A percentile compares a stretch with the other conserved stretches of the same genome.
Conservation (phyloP, 1,284 basidiomycete species). For the Hypsizygus ulmarius region DNA sequence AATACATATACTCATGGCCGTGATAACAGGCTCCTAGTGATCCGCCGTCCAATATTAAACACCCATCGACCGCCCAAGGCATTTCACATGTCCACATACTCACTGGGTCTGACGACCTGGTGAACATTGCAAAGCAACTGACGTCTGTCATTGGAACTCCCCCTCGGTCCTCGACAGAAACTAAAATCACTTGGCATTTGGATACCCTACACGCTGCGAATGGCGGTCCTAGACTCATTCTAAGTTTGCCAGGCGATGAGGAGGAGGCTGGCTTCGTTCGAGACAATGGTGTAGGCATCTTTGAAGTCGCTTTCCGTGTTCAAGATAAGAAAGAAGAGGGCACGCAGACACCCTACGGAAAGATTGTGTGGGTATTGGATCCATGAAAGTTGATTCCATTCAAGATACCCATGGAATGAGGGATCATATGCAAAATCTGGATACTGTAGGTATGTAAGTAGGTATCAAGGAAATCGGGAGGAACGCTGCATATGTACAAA, state of each 20-base stretch:
- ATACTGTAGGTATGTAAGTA: too few relatives aligned
- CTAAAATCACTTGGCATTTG: conserved; percentile 35
- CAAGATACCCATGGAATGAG: too few relatives aligned
- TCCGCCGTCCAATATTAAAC: conserved; percentile 41
- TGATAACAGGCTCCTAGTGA: conserved; percentile 44
- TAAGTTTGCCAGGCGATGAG: conserved; percentile 33
- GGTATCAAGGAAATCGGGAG: too few relatives aligned
- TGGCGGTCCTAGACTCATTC: conserved; percentile 30
- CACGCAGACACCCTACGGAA: conserved; percentile 43
- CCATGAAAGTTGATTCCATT: too few relatives aligned
- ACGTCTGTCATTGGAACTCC: conserved; percentile 45
- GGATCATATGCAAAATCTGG: too few relatives aligned
- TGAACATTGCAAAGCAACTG: conserved; percentile 34
- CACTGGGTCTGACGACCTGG: conserved; percentile 27
- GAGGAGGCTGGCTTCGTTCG: conserved; percentile 37
- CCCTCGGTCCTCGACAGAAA: conserved; percentile 26
- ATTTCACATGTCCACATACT: conserved; percentile 47
- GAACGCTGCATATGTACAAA: too few relatives aligned
- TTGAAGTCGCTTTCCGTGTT: conserved; percentile 50
- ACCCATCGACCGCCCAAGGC: conserved; percentile 45
- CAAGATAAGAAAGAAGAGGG: conserved; percentile 25
- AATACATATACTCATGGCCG: background rate
- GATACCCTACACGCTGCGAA: conserved; percentile 27
- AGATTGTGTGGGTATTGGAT: conserved; percentile 36
- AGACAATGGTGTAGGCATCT: conserved; percentile 38